Percentiles rank a stretch among this genome's conserved stretches.
These are phyloP conservation scores for Aspergillus egyptiacus DNA, from an alignment of 495 filamentous ascomycete species.

Conservation along the genomic window DNA sequence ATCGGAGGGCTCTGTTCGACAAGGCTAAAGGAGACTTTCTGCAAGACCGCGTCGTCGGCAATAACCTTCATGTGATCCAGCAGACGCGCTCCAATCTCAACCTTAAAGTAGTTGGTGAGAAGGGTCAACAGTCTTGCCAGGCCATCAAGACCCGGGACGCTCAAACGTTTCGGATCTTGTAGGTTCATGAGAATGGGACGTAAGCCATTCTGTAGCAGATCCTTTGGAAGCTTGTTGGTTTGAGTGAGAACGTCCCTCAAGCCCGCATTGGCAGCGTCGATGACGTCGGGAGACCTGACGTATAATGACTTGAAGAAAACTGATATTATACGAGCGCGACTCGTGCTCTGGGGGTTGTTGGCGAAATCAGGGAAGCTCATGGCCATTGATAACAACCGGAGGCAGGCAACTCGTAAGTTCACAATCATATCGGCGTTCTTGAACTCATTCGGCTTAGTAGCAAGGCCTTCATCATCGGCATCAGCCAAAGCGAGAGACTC, in stretches of 20 bases:
- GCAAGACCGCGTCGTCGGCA: slow-evolving; percentile 70
- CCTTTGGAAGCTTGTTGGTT: slow-evolving; percentile 89
- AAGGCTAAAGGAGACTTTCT: slow-evolving; percentile 87
- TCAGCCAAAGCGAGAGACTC: slow-evolving; percentile 91
- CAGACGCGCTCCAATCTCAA: slow-evolving; percentile 87
- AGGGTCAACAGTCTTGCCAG: slow-evolving; percentile 81
- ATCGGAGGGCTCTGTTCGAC: slow-evolving; percentile 87
- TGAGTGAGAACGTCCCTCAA: slow-evolving; percentile 77
- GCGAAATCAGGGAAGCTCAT: slow-evolving; percentile 87
- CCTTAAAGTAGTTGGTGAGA: slow-evolving; percentile 97
- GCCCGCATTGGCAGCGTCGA: slow-evolving; percentile 87
- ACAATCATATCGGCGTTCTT: slow-evolving; percentile 87
- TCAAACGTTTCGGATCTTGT: slow-evolving; percentile 87
- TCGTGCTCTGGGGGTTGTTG: slow-evolving; percentile 62
- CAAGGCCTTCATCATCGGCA: slow-evolving; percentile 82
- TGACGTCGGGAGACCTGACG: slow-evolving; percentile 82
- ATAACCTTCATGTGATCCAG: slow-evolving; percentile 90
- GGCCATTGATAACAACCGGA: slow-evolving; percentile 85
- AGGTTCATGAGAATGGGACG: slow-evolving; percentile 93
- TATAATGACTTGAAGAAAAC: slow-evolving; percentile 98
- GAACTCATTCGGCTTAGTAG: slow-evolving; percentile 79
- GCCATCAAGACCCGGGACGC: slow-evolving; percentile 83
- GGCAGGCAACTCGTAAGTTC: slow-evolving; percentile 86
- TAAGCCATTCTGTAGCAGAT: slow-evolving; percentile 88
- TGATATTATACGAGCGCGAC: slow-evolving; percentile 76